Conservation (phyloP, 768 basidiomycete genomes). For the Lactarius pseudohatsudake region DNA sequence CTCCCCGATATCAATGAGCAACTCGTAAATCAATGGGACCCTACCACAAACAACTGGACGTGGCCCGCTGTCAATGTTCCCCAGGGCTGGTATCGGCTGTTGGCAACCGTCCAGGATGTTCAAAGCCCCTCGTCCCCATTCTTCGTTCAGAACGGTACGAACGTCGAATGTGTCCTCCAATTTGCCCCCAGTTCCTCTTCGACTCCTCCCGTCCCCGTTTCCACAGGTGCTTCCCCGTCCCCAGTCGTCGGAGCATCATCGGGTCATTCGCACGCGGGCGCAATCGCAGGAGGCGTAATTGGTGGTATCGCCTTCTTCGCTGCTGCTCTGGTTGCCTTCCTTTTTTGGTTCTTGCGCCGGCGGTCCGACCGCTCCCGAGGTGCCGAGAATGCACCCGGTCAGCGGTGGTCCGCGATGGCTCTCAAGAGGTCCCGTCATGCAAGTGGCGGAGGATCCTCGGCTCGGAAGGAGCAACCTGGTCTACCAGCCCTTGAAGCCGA, state of each 20-base stretch:
- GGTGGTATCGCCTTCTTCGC: slow-evolving; percentile 46
- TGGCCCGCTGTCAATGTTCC: slow-evolving; percentile 51
- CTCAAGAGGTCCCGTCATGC: neutral
- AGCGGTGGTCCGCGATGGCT: slow-evolving; percentile 9
- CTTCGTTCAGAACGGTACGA: slow-evolving; percentile 40
- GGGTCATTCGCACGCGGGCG: slow-evolving; percentile 38
- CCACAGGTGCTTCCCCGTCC: slow-evolving; percentile 20
- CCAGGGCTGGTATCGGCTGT: slow-evolving; percentile 48
- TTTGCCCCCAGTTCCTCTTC: slow-evolving; percentile 28
- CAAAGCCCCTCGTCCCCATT: slow-evolving; percentile 36
- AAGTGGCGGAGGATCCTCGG: neutral
- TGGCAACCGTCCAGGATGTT: slow-evolving; percentile 28
- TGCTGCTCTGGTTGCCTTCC: slow-evolving; percentile 35
- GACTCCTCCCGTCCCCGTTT: slow-evolving; percentile 29
- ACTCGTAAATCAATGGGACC: slow-evolving; percentile 37
- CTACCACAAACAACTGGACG: slow-evolving; percentile 34
- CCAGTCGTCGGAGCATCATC: neutral
- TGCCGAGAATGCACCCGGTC: neutral
- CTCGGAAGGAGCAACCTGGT: slow-evolving; percentile 1
- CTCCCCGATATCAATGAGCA: slow-evolving; percentile 28
- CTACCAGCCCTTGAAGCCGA: slow-evolving; percentile 2
- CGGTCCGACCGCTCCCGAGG: neutral
- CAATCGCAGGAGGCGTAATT: slow-evolving; percentile 53
- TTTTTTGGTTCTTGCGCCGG: slow-evolving; percentile 23
- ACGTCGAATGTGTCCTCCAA: slow-evolving; percentile 37